Base-by-base conservation (phyloP, 805 yeast genomes). In the Lipomyces spencermartinsiae region DNA sequence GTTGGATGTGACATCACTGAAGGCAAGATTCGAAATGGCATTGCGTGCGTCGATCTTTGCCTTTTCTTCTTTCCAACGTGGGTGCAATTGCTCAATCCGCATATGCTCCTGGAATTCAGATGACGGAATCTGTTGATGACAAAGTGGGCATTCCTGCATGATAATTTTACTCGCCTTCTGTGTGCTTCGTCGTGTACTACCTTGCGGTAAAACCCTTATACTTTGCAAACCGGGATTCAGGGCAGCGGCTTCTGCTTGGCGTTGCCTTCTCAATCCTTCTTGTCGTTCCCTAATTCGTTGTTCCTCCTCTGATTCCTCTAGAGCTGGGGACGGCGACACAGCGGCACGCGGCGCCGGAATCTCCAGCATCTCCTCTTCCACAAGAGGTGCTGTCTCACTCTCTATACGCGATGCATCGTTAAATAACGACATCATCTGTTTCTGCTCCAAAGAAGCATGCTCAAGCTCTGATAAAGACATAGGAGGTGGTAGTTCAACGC, bases 131-230 rank as follows among this genome's bases (percentile, higher is more conserved):
- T 83, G 74, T 73, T 87, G 84, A 1, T 89, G 89, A 0, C 97
- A 91, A 54, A 91, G 81, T n/a, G 97, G 97, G 75, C 97, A 92
- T 70, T 81, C 83, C 54, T 93, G 84, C 59, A 80, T 71, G 8
- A 76, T 79, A 66, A 79, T 84, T 7, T 33, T 51, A 25, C 54
- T 59, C 29, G 62, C 61, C n/a, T 66, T 64, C 31, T 61, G 65
- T 69, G 80, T 76, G 77, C 83, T 75, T 71, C 83, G 74, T 74
- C 97, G 79, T 0, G 92, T 84, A 63, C 88, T 88, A 2, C 97
- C 97, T 3, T 90, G 91, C 2, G 90, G 84, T 70, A 83, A 83
- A 34, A 92, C 84, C 72, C 89, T 89, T 59, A 70, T 70, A 49
- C 64, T 68, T 39, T 59, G 67, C 14, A 61, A 59, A 31, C 55